Evolutionary conservation across 257 asterid genomes (phyloP), one percentile per base, ranked within the genome.

Genomic region (Plantago elongata): DNA sequence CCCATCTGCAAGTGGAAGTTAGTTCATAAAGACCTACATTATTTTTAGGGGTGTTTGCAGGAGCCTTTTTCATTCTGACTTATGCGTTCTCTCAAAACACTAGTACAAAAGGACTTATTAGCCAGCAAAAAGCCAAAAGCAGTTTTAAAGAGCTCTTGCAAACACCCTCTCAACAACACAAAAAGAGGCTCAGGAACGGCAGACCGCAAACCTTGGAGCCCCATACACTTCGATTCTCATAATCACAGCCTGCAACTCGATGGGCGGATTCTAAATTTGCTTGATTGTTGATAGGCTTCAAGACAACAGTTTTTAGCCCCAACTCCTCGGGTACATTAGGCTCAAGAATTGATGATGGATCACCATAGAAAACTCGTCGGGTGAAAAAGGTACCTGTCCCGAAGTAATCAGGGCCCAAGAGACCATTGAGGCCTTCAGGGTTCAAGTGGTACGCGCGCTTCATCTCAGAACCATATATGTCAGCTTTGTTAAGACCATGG

Each of bases 401-500:
- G 11, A 70, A 71, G 83, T 80, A 75, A 63, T 78, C 82, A 0
- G 90, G 86, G 45, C 90, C 90, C 0, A 17, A 29, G 13, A 83
- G 76, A 7, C 90, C 90, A 18, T 83, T 77, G 69, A 83, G 3
- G 11, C 87, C 87, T 56, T 64, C 3, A 5, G 96, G 81, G 34
- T 84, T 66, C 6, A 79, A 62, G 10, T 70, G 75, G 45, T 42
- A 79, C 0, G 13, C 0, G 9, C 79, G 72, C 67, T 69, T 84
- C 0, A 70, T 11, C 54, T 81, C 89, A 1, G 80, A 84, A 1
- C 61, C 88, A n/a, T 90, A 87, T 11, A 70, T 90, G 60, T 90
- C 95, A 0, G 61, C 67, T 45, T 72, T 61, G 63, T 84, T 90
- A 12, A 83, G 48, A 49, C 85, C 92, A 38, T 66, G 42, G 55